Conservation (phyloP, 805 yeast genomes). For the Candida gorgasii region DNA sequence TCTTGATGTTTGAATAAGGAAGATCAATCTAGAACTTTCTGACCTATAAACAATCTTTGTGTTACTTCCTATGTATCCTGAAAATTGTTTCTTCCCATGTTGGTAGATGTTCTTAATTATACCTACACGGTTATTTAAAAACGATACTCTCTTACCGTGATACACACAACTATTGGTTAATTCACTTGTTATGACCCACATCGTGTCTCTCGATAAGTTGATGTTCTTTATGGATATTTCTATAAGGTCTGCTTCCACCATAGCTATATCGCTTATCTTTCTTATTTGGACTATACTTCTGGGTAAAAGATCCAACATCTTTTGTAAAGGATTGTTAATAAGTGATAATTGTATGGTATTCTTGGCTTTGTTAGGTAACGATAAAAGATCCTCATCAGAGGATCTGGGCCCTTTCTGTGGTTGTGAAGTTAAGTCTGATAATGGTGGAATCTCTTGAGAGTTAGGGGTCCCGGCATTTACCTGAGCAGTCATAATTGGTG, state of each 20-base stretch:
- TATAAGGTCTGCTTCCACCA: constrained; percentile 75
- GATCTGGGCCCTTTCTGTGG: not conserved
- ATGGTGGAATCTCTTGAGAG: constrained; percentile 3
- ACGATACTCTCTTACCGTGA: constrained; percentile 62
- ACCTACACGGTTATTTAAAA: constrained; percentile 62
- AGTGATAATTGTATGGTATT: constrained; percentile 52
- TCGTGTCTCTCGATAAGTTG: constrained; percentile 82
- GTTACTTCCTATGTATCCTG: constrained; percentile 71
- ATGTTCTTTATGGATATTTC: constrained; percentile 82
- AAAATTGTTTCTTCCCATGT: constrained; percentile 66
- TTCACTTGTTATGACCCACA: constrained; percentile 78
- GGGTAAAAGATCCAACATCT: constrained; percentile 62
- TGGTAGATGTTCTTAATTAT: constrained; percentile 63
- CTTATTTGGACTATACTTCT: constrained; percentile 63
- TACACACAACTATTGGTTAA: constrained; percentile 66
- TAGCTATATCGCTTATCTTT: constrained; percentile 40
- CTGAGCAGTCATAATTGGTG: constrained; percentile 9
- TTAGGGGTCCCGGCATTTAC: not conserved
- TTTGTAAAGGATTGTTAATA: constrained; percentile 58
- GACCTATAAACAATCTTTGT: constrained; percentile 88
- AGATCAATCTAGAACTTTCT: constrained; percentile 81
- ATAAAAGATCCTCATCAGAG: not conserved
- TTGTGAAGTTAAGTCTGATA: not conserved
- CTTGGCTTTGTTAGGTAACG: constrained; percentile 18
- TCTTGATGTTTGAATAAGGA: constrained; percentile 82